Base-by-base conservation (phyloP, 352 stramenopile species). In the Phytophthora cryptogea region DNA sequence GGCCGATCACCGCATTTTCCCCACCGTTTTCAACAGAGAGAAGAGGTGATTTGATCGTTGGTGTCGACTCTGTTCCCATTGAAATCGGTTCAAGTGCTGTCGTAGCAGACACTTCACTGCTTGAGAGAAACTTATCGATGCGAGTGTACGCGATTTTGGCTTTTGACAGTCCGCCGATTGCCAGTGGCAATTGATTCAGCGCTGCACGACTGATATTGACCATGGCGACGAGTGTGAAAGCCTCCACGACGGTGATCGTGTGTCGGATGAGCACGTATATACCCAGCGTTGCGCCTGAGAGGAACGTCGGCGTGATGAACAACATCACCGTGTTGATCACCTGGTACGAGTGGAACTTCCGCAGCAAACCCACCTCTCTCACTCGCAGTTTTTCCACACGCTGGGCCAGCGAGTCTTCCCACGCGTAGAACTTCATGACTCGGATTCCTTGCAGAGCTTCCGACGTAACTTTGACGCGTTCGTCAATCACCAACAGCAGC, bases 381-480 rank as follows among this genome's bases (percentile, higher is more conserved):
- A 64, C 59, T 9, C 80, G 75, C 27, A 89, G 67, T 37, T 64
- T 64, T n/a, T 54, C 59, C 9, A 89, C 59, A 10, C 69, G 72
- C 6, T 59, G 57, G 1, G 47, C 43, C 3, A 86, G 51, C 0
- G 75, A 74, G 1, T 71, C 54, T 46, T 86, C 77, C 88, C 88
- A 97, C 9, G 79, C 86, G 53, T 96, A 95, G 45, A 96, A 89
- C 58, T 97, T 97, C 47, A 97, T 83, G 49, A 89, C 86, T 30
- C 88, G 74, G 35, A 98, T 93, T 3, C 92, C 94, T 10, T 86
- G 66, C 0, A 98, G 71, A 14, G 95, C 84, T 66, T 98, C 94
- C 37, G 92, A 97, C 20, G 94, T 93, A 36, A 97, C 80, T 59
- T 97, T 96, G 7, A 98, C 88, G 5, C 95, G 80, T 20, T 89